Base-by-base conservation (phyloP, 2,329 filamentous ascomycete genomes). In the Aspergillus uvarum region DNA sequence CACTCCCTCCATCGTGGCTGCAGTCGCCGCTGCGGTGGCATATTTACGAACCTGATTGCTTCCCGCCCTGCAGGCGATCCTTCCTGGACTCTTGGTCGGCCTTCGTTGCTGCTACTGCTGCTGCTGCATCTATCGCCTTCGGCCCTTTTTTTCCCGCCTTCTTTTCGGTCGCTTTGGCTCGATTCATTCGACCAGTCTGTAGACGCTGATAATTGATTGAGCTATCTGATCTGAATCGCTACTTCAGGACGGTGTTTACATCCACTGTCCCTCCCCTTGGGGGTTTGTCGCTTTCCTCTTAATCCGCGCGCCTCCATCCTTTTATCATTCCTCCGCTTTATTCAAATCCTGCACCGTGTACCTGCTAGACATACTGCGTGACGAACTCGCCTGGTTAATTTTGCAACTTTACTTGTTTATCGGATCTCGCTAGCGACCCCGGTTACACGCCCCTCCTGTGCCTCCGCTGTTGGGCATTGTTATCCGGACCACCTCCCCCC, bases 41-140 rank as follows among this genome's bases (percentile, higher is more conserved):
- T 49, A 21, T 22, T 49, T 29, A 54, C 47, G 35, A 32, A 56
- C 58, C 52, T 44, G 38, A 59, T 55, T 59, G 48, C 58, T 42
- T 56, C 56, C 56, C 52, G 56, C 58, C 58, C 62, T 64, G 66
- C 62, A 66, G 63, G 61, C 64, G 53, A 63, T 61, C 61, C 60
- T 63, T 59, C 59, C 48, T 51, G 55, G 59, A 63, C 64, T 61
- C 62, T 60, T 65, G 56, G 59, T 63, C 60, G 59, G 50, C 54
- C 52, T 59, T 60, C 55, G 12, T 57, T 59, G 58, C 55, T 12
- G 32, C 32, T 35, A 8, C 26, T 29, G 26, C 26, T 26, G 26
- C 26, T 29, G 26, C 26, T 29, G 26, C 26, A 29, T 50, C 35
- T 52, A 51, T 50, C 48, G 38, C 51, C 52, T 57, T 49, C 51